Conservation (phyloP, 106 monocot species). For the Posidonia australis region DNA sequence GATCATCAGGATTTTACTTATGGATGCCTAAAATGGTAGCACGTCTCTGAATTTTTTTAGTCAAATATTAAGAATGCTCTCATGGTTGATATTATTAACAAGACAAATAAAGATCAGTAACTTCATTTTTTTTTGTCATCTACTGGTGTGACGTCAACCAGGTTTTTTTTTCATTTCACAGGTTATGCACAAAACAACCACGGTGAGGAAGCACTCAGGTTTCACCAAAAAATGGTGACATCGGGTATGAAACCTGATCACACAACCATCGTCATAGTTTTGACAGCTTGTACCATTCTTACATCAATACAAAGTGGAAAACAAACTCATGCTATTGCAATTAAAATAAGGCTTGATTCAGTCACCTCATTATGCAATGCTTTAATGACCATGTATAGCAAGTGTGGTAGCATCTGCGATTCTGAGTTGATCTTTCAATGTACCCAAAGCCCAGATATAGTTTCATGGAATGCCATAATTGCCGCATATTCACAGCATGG, state of each 20-base stretch:
- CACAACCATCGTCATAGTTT: slow-evolving; percentile 46
- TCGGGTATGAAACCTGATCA: slow-evolving; percentile 55
- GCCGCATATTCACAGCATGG: slow-evolving; percentile 81
- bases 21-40: too few relatives aligned
- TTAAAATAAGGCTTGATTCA: slow-evolving; percentile 41
- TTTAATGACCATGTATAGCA: slow-evolving; percentile 80
- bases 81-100: too few relatives aligned
- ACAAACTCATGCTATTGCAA: slow-evolving; percentile 48
- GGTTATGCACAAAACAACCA: slow-evolving; percentile 66
- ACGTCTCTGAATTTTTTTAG: too few relatives aligned
- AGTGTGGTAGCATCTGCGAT: slow-evolving; percentile 62
- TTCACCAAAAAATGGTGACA: slow-evolving; percentile 42
- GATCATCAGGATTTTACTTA: too few relatives aligned
- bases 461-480: slow-evolving; percentile 83
- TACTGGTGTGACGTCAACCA: not conserved
- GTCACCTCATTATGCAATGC: slow-evolving; percentile 49
- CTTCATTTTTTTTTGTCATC: too few relatives aligned
- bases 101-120: too few relatives aligned
- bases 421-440: slow-evolving; percentile 32
- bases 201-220: slow-evolving; percentile 50
- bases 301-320: slow-evolving; percentile 50
- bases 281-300: slow-evolving; percentile 64
- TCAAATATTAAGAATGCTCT: too few relatives aligned
- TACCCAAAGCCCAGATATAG: slow-evolving; percentile 19
- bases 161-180: slow-evolving; percentile 9